Percentiles rank a stretch among this genome's conserved stretches.
Conservation (phyloP, 2,329 filamentous ascomycete species). For the Aphanoascus verrucosus region DNA sequence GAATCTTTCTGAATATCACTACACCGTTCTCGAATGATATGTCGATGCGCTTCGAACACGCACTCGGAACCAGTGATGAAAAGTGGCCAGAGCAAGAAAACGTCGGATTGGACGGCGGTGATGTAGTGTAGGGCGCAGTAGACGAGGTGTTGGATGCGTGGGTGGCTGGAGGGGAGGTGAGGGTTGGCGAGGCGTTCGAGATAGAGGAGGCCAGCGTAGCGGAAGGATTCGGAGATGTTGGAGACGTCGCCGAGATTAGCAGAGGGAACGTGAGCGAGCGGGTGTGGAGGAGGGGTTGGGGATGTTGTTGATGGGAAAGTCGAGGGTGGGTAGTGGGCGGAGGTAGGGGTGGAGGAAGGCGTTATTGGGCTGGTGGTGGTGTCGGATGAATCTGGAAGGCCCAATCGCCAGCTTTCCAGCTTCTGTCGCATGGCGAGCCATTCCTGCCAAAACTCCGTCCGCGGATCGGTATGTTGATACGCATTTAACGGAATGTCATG, state of each 20-base stretch:
- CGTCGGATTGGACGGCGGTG: slow-evolving; percentile 66
- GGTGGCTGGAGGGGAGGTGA: slow-evolving; percentile 57
- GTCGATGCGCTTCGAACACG: slow-evolving; percentile 66
- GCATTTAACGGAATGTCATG: slow-evolving; percentile 10
- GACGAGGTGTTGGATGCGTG: slow-evolving; percentile 73
- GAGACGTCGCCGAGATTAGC: slow-evolving; percentile 62
- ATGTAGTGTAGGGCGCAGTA: slow-evolving; percentile 75
- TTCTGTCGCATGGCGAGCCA: slow-evolving; percentile 70
- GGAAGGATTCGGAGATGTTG: slow-evolving; percentile 81
- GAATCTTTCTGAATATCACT: slow-evolving; percentile 77
- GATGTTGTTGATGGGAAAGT: slow-evolving; percentile 19
- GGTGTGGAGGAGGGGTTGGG: background rate
- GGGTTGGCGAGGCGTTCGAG: slow-evolving; percentile 78
- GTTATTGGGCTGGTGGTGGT: background rate
- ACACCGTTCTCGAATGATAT: slow-evolving; percentile 68
- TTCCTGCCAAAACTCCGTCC: slow-evolving; percentile 55
- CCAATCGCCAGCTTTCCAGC: slow-evolving; percentile 70
- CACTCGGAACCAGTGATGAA: slow-evolving; percentile 87
- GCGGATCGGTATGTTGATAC: slow-evolving; percentile 40
- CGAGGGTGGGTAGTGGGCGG: slow-evolving; percentile 17
- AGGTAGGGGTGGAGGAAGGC: slow-evolving; percentile 4
- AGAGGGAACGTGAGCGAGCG: slow-evolving; percentile 34
- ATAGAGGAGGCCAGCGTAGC: slow-evolving; percentile 79
- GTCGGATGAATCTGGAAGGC: background rate
- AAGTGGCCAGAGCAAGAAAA: slow-evolving; percentile 86